Conservation (phyloP, 2,329 filamentous ascomycete species). For the Hypoxylon sp. region DNA sequence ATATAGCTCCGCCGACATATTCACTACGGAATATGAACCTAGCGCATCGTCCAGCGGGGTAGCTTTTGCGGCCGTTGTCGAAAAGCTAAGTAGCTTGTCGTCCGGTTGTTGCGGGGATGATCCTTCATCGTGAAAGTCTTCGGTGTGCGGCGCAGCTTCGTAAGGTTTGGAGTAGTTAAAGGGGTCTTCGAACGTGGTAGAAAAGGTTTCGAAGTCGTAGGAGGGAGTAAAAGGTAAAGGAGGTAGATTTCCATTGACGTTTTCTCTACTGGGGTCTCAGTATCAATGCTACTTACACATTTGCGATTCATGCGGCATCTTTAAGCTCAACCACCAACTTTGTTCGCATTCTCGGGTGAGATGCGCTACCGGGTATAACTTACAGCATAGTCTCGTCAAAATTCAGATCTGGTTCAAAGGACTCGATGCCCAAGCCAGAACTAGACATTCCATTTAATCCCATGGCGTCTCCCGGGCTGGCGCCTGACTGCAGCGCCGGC, state of each 20-base stretch:
- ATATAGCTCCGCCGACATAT: conserved; percentile 78
- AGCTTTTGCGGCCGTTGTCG: conserved; percentile 66
- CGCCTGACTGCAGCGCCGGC: conserved; percentile 57
- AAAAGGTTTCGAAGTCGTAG: conserved; percentile 69
- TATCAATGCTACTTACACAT: conserved; percentile 28
- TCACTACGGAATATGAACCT: conserved; percentile 69
- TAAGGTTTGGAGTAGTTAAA: conserved; percentile 66
- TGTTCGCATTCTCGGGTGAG: conserved; percentile 8
- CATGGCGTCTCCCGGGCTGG: conserved; percentile 57
- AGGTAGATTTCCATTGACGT: conserved; percentile 53
- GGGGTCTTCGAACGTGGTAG: conserved; percentile 71
- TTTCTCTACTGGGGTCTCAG: conserved; percentile 49
- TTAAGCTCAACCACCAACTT: background rate
- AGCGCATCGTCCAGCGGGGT: conserved; percentile 70
- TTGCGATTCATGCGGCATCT: background rate
- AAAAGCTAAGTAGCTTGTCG: conserved; percentile 79
- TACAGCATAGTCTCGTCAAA: conserved; percentile 68
- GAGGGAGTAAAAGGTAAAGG: conserved; percentile 63
- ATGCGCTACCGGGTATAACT: conserved; percentile 42
- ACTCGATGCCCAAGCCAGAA: conserved; percentile 55
- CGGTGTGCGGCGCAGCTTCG: conserved; percentile 54
- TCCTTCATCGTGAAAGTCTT: conserved; percentile 55
- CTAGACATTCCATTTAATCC: conserved; percentile 54
- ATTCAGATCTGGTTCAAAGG: conserved; percentile 60
- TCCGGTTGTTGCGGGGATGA: conserved; percentile 66